Base-by-base conservation (phyloP, 768 basidiomycete species). In the Boletus vermiculosoides region DNA sequence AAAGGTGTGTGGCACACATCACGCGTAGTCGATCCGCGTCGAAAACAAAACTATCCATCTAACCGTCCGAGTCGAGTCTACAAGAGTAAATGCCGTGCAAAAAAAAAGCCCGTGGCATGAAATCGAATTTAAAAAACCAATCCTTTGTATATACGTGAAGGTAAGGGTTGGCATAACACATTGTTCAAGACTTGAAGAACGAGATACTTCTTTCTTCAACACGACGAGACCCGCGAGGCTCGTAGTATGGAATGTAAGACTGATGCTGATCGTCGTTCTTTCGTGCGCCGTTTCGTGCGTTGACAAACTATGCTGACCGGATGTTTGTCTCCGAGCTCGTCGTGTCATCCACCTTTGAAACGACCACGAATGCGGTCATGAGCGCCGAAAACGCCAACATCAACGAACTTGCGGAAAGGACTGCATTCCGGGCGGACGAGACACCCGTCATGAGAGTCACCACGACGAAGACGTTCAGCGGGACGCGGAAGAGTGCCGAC, bases 381-480 rank as follows among this genome's bases (percentile, higher is more conserved):
- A 87, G 57, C 7, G 86, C 78, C 13, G 87, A 84, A 51, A 85
- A 76, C 3, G 76, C 77, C 39, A 89, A 74, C 73, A 85, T 78
- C 42, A 81, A 34, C 12, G 85, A 76, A 59, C 85, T 78, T 2
- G 80, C 85, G 2, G 78, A 77, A 22, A 89, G 79, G 8, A 89
- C 88, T 1, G 77, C 74, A 37, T 78, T 73, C 9, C 87, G 80
- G 16, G 87, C 86, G 12, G 81, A 81, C 0, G 84, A 86, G 22
- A 87, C 84, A 3, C 87, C 88, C 2, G 83, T 87, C 63, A 89
- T 69, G 30, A 89, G 77, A 1, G 87, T 83, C 16, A 83, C 77
- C 40, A 87, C 84, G 33, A 90, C 88, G 58, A 90, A 89, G 6
- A 86, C 61, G 68, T 90, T 90, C 47, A 90, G 77, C 2, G 88